A percentile compares a stretch with the other conserved stretches of the same genome.
Conservation (phyloP, 2,329 filamentous ascomycete species). For the Fusarium anthophilum region DNA sequence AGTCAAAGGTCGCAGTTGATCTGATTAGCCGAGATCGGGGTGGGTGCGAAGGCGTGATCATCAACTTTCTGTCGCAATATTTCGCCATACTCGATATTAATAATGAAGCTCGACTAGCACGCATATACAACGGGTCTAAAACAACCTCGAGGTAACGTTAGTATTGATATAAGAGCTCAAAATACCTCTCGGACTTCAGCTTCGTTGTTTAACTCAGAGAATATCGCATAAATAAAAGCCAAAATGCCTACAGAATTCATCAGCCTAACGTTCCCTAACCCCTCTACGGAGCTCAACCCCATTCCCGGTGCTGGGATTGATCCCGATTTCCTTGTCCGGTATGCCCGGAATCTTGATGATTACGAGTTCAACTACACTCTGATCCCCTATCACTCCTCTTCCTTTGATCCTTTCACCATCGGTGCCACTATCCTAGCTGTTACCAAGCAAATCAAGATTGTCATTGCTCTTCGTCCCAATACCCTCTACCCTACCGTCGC, state of each 20-base stretch:
- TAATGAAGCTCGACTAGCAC: constrained; percentile 28
- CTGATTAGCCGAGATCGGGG: constrained; percentile 37
- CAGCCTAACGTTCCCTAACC: constrained; percentile 65
- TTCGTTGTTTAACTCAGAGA: neutral
- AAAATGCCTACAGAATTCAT: constrained; percentile 63
- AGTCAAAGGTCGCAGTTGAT: neutral
- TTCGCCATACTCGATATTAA: constrained; percentile 41
- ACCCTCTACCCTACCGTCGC: constrained; percentile 68
- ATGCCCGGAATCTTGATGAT: constrained; percentile 66
- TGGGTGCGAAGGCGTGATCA: constrained; percentile 39
- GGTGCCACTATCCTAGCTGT: constrained; percentile 65
- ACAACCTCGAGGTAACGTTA: neutral
- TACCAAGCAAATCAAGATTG: constrained; percentile 68
- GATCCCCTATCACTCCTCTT: constrained; percentile 65
- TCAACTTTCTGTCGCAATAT: constrained; percentile 40
- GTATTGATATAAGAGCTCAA: neutral
- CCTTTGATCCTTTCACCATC: constrained; percentile 57
- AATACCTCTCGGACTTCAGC: neutral
- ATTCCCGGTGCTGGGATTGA: constrained; percentile 63
- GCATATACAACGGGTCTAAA: neutral
- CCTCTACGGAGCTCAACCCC: constrained; percentile 64
- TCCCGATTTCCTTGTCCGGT: constrained; percentile 64
- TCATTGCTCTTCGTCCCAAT: constrained; percentile 70
- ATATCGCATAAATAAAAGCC: neutral
- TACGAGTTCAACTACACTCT: constrained; percentile 71